phyloP scores from a whole-genome alignment of 148 eudicot genomes.

The Rhododendron williamsianum region DNA sequence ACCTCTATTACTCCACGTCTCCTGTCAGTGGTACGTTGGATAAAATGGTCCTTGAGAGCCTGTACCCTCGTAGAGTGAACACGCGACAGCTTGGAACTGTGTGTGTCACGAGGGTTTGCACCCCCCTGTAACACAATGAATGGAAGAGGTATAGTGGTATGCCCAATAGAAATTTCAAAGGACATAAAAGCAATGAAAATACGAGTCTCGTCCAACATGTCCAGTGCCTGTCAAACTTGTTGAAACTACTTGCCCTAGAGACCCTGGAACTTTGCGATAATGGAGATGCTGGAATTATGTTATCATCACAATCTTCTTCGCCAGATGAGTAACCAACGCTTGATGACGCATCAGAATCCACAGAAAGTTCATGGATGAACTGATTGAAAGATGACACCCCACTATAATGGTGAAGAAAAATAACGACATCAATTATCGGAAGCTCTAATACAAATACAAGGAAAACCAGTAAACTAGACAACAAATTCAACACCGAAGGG shows the following conservation, averaged over 20 bases:
- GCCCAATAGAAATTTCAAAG: conserved; percentile 49
- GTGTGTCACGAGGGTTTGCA: conserved; percentile 19
- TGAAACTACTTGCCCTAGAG: conserved; percentile 52
- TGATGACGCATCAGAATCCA: conserved; percentile 78
- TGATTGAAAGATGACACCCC: conserved; percentile 97
- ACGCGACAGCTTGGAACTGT: conserved; percentile 19
- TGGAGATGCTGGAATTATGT: conserved; percentile 53
- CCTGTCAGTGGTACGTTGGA: conserved; percentile 85
- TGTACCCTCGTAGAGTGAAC: conserved; percentile 38
- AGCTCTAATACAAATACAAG: neutral
- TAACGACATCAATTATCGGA: neutral
- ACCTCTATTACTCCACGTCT: conserved; percentile 98
- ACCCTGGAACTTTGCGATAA: conserved; percentile 59
- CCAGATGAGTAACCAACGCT: conserved; percentile 56
- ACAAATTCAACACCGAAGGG: neutral
- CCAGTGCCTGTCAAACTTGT: conserved; percentile 48
- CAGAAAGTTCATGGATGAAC: conserved; percentile 79
- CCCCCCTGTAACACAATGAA: conserved; percentile 31
- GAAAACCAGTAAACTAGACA: neutral
- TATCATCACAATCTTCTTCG: conserved; percentile 60
- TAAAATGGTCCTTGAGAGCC: conserved; percentile 57
- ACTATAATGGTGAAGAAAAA: conserved; percentile 37
- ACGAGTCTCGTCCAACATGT: conserved; percentile 38
- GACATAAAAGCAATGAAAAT: conserved; percentile 59
- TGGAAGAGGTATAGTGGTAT: conserved; percentile 50